phyloP scores from a whole-genome alignment of 2,329 filamentous ascomycete species.

The Gremmenia infestans region DNA sequence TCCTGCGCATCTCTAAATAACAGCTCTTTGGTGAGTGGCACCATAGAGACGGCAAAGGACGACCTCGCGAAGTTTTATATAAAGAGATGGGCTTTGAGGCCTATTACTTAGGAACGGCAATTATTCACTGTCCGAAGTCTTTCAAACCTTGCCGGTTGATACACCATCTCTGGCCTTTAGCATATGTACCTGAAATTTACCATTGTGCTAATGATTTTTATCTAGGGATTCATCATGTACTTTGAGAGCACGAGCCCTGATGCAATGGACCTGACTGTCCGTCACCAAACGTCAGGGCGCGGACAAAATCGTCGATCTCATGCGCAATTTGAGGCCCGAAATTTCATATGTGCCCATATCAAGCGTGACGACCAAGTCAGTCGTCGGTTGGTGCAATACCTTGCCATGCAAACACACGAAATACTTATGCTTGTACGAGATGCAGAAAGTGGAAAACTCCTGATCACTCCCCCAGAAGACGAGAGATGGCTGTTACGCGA shows the following conservation, averaged over 20 bases:
- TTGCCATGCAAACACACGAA: constrained; percentile 35
- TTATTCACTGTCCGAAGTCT: too few species aligned
- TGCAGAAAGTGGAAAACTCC: constrained; percentile 34
- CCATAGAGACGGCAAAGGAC: too few species aligned
- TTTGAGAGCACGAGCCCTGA: constrained; percentile 18
- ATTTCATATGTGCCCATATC: constrained; percentile 39
- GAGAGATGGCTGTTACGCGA: constrained; percentile 36
- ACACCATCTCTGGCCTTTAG: too few species aligned
- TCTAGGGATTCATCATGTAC: constrained; percentile 24
- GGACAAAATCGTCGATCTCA: constrained; percentile 32
- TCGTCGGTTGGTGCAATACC: constrained; percentile 39
- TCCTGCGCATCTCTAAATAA: too few species aligned
- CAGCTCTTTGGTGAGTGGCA: too few species aligned
- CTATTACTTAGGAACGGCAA: too few species aligned
- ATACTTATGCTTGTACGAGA: constrained; percentile 39
- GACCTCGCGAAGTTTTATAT: too few species aligned
- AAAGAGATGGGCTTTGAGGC: too few species aligned
- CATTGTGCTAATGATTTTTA: background rate
- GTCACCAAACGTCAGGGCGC: constrained; percentile 32
- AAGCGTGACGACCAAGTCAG: constrained; percentile 38
- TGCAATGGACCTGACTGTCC: constrained; percentile 31
- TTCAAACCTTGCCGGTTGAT: too few species aligned
- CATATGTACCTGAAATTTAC: too few species aligned
- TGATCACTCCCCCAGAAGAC: constrained; percentile 34
- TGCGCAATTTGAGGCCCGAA: constrained; percentile 33